Base-by-base conservation (phyloP, 495 filamentous ascomycete species). In the Podospora bellae-mahoneyi region DNA sequence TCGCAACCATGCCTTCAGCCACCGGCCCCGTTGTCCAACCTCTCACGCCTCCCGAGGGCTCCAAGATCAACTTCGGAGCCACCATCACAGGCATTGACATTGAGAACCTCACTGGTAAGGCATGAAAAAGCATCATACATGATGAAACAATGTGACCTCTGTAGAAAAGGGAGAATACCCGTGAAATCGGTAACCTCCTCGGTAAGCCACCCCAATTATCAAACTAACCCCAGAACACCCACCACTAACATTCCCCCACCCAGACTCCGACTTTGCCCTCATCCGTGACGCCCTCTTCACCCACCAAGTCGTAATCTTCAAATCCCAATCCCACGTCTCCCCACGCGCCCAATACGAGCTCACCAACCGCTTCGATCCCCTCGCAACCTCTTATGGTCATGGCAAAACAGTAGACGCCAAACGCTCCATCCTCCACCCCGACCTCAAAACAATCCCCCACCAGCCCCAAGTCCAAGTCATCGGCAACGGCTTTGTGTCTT, bases 401-500 rank as follows among this genome's bases (percentile, higher is more conserved):
- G 90, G 89, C 75, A 89, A 89, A 73, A 88, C 88, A 19, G 79
- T 90, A 71, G 88, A 90, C 74, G 78, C 78, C 60, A 88, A 89
- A 72, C 84, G 88, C 57, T 87, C 84, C 72, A 86, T 92, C 74
- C 84, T 92, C 20, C 90, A 92, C 72, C 90, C 90, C 0, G 90
- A 92, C 71, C 82, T 92, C 18, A 92, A 92, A 77, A 92, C 90
- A 1, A 85, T 92, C 55, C 90, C 90, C 0, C 89, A 91, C 76
- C 90, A 92, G 74, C 89, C 90, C 10, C 88, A 92, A 76, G 89
- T 92, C 5, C 90, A 92, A 71, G 86, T 92, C 59, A 92, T 92
- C 71, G 90, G 90, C 56, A 91, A 92, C 75, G 90, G 90, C 18
- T 80, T 83, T 69, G 80, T 92, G 1, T 75, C 83, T 3, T 79